phyloP scores from a whole-genome alignment of 495 filamentous ascomycete genomes.

The Aspergillus baeticus region DNA sequence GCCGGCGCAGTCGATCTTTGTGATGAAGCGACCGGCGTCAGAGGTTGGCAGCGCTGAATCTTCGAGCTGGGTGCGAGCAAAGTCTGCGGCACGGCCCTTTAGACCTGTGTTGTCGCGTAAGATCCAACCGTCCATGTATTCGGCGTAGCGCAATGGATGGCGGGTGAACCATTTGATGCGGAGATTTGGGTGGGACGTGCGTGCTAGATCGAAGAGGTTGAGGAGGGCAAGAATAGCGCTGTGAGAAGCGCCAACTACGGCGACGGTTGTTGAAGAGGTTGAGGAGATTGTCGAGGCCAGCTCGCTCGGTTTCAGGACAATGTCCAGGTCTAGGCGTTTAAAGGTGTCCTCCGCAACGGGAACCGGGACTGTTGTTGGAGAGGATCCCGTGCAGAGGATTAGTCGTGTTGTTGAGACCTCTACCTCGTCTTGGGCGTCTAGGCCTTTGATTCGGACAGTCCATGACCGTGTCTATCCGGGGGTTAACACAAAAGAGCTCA shows the following conservation, averaged over 20 bases:
- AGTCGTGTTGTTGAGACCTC: constrained; percentile 41
- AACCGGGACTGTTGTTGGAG: constrained; percentile 45
- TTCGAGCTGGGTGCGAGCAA: constrained; percentile 56
- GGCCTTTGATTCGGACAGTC: constrained; percentile 40
- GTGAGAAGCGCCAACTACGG: constrained; percentile 60
- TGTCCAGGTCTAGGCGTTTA: constrained; percentile 51
- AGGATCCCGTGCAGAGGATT: constrained; percentile 59
- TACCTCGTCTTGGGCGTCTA: constrained; percentile 28
- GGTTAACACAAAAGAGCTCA: no score
- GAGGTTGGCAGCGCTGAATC: constrained; percentile 46
- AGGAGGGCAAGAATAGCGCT: constrained; percentile 61
- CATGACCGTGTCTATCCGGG: constrained; percentile 35
- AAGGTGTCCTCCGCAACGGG: constrained; percentile 31
- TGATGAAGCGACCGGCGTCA: constrained; percentile 47
- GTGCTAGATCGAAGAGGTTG: constrained; percentile 54
- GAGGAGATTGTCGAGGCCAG: constrained; percentile 43
- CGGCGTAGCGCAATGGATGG: constrained; percentile 58
- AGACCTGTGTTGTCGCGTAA: constrained; percentile 62
- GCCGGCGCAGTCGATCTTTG: constrained; percentile 46
- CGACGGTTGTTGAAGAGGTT: constrained; percentile 38
- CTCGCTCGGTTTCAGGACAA: constrained; percentile 52
- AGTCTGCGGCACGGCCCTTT: constrained; percentile 59
- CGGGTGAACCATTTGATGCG: constrained; percentile 62
- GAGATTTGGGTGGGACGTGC: constrained; percentile 47
- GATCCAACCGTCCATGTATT: constrained; percentile 61